Percentiles rank a stretch among this genome's conserved stretches.
These are phyloP conservation scores for Yarrowia divulgata DNA, from an alignment of 805 yeast species.

Conservation along the genomic window DNA sequence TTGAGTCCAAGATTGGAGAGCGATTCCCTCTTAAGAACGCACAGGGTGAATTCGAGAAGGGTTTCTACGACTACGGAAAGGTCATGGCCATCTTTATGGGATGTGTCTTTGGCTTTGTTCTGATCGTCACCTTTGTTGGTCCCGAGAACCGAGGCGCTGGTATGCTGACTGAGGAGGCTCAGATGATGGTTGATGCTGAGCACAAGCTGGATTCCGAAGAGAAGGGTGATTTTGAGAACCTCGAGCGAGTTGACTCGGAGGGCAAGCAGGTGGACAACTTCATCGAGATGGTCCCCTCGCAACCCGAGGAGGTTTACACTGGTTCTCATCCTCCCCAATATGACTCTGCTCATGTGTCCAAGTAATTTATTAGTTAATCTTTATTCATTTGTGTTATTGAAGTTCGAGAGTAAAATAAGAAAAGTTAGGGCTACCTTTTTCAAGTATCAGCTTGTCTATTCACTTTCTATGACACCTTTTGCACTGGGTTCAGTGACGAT, in stretches of 20 bases:
- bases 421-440: too few relatives aligned
- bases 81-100: constrained; percentile 76
- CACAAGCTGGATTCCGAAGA: constrained; percentile 11
- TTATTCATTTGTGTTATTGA: not conserved
- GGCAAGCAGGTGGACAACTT: constrained; percentile 5
- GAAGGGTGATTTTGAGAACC: constrained; percentile 27
- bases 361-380: constrained; percentile 7
- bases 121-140: constrained; percentile 60
- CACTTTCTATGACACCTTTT: too few relatives aligned
- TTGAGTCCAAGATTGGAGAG: constrained; percentile 68
- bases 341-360: not conserved
- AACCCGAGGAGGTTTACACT: not conserved
- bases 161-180: constrained; percentile 18
- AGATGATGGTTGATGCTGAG: not conserved
- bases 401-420: too few relatives aligned
- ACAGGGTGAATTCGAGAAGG: constrained; percentile 48
- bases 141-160: constrained; percentile 57
- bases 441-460: too few relatives aligned
- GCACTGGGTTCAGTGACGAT: not conserved
- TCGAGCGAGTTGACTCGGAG: constrained; percentile 23
- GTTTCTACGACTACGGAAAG: constrained; percentile 63
- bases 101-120: constrained; percentile 63
- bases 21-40: constrained; percentile 60
- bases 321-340: constrained; percentile 16
- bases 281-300: not conserved